A percentile compares a stretch with the other conserved stretches of the same genome.
phyloP scores from a whole-genome alignment of 768 basidiomycete species.

The Lyophyllum semitale region DNA sequence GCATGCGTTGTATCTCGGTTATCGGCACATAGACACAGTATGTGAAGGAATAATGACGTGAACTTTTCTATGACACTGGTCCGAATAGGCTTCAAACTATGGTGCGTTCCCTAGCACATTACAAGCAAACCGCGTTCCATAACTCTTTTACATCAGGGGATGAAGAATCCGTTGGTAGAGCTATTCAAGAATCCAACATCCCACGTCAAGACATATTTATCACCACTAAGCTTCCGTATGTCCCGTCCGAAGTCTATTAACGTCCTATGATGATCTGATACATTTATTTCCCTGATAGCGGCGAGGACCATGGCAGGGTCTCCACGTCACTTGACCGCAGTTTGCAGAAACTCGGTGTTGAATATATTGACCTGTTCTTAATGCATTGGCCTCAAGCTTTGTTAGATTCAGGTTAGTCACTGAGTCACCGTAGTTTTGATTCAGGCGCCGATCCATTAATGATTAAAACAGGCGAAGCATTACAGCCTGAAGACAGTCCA shows the following conservation, averaged over 20 bases:
- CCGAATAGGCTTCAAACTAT: conserved; percentile 14
- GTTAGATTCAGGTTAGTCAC: background rate
- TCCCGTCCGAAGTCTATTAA: background rate
- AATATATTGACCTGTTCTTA: conserved; percentile 52
- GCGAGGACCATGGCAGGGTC: conserved; percentile 36
- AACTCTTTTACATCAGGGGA: conserved; percentile 21
- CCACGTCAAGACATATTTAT: conserved; percentile 40
- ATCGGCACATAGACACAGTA: conserved; percentile 38
- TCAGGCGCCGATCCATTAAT: background rate
- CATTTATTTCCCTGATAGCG: conserved; percentile 14
- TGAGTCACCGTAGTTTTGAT: too few relatives aligned
- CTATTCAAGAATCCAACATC: conserved; percentile 38
- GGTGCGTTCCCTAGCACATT: background rate
- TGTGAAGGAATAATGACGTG: background rate
- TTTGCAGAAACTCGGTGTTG: conserved; percentile 33
- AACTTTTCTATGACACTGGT: background rate
- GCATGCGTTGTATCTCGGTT: conserved; percentile 27
- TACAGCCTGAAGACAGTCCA: conserved; percentile 24
- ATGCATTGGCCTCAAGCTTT: conserved; percentile 40
- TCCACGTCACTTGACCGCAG: conserved; percentile 32
- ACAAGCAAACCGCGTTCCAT: background rate
- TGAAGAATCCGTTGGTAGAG: conserved; percentile 38
- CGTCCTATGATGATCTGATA: conserved; percentile 22
- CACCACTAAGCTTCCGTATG: conserved; percentile 42
- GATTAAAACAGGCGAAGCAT: conserved; percentile 5